Base-by-base conservation (phyloP, 2,329 filamentous ascomycete species). In the Verticillium zaregamsianum region DNA sequence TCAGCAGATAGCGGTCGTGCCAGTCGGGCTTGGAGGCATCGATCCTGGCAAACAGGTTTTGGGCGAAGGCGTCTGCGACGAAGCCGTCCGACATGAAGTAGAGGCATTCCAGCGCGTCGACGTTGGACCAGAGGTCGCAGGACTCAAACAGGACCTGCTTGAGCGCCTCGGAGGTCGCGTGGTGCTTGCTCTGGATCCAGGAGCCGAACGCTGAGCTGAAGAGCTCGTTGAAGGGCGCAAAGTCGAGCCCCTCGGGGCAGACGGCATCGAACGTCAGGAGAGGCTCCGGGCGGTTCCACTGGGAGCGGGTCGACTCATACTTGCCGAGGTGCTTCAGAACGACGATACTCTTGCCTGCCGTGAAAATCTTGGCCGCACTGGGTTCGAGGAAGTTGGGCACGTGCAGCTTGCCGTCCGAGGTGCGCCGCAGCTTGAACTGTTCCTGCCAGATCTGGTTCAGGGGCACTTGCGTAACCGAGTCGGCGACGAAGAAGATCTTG, bases 281-380 rank as follows among this genome's bases (percentile, higher is more conserved):
- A 37, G 77, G 81, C 64, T 81, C 82, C 59, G 63, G 72, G 52
- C 63, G 74, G 62, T 61, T 71, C 70, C 60, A 69, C 59, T 66
- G 74, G 56, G 63, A 72, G 61, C 65, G 68, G 68, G 70, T 57
- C 57, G 74, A 68, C 57, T 78, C 72, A 63, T 83, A 80, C 61
- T 82, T 80, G 49, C 87, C 86, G 12, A 97, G 79, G 57, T 89
- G 85, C 63, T 88, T 89, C n/a, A 97, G 77, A 55, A 97, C 90
- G 1, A 95, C 86, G 61, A 95, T 88, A 68, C 90, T 96, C 74
- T 97, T 97, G 0, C 94, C 94, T 1, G 92, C 89, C 1, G 89
- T 92, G 68, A 97, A 94, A 40, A 97, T 92, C 64, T 88, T 90
- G 28, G 80, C 77, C 0, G 86, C 86, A 2, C 88, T 85, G 2